Evolutionary conservation across 2,329 filamentous ascomycete genomes (phyloP).

Genomic region (Diplocarpon mali): DNA sequence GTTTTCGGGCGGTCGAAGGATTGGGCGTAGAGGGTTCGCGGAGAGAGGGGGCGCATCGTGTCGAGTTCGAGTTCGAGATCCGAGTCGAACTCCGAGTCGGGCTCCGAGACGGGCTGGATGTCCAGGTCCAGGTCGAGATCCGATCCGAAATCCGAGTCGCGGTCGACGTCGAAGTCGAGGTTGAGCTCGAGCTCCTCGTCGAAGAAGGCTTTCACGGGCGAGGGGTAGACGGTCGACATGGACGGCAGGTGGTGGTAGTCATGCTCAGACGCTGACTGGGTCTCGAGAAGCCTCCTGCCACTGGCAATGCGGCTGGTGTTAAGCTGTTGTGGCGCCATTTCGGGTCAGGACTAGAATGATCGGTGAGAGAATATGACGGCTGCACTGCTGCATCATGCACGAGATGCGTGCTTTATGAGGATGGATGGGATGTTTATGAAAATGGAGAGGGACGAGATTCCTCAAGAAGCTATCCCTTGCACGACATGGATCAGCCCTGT

Average conservation of each 20-base stretch:
- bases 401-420: background rate
- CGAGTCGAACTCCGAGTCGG: background rate
- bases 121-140: too few species aligned
- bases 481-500: too few species aligned
- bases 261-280: too few species aligned
- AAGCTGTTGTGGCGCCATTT: slow-evolving; percentile 9
- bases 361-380: background rate
- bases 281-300: background rate
- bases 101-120: too few species aligned
- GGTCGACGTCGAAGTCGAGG: too few species aligned
- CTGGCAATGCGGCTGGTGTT: background rate
- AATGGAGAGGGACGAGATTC: too few species aligned
- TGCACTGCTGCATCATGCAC: slow-evolving; percentile 11
- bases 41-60: slow-evolving; percentile 9
- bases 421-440: too few species aligned
- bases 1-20: slow-evolving; percentile 22
- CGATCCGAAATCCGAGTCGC: background rate
- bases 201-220: background rate
- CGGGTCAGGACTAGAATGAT: background rate
- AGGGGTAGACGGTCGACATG: background rate
- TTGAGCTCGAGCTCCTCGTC: too few species aligned
- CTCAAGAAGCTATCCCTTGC: too few species aligned
- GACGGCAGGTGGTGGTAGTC: too few species aligned
- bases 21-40: slow-evolving; percentile 20
- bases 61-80: slow-evolving; percentile 7